A percentile compares a stretch with the other conserved stretches of the same genome.
Evolutionary conservation across 768 basidiomycete species (phyloP).

Genomic region (Dioszegia hungarica): DNA sequence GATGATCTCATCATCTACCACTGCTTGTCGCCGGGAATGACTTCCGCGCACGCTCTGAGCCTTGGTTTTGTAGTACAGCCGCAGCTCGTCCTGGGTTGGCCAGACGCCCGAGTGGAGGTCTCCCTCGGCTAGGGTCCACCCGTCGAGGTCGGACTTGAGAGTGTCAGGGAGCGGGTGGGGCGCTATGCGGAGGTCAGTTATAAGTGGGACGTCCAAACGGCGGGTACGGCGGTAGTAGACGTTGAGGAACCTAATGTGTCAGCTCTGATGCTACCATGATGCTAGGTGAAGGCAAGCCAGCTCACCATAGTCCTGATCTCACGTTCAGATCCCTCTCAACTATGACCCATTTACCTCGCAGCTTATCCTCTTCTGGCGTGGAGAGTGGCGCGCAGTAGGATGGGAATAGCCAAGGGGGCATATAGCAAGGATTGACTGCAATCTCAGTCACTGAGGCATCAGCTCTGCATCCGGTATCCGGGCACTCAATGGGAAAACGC

Average conservation of each 20-base stretch:
- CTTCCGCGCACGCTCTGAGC: conserved; percentile 47
- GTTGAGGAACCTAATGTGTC: conserved; percentile 52
- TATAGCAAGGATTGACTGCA: conserved; percentile 61
- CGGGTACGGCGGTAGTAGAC: conserved; percentile 82
- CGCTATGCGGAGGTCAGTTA: conserved; percentile 68
- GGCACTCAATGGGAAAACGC: neutral
- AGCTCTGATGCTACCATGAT: neutral
- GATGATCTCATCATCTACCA: conserved; percentile 53
- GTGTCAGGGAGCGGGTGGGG: conserved; percentile 56
- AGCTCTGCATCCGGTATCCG: no score
- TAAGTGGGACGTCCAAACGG: conserved; percentile 71
- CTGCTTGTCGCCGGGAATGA: conserved; percentile 13
- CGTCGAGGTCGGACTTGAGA: conserved; percentile 48
- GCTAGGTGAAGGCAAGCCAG: neutral
- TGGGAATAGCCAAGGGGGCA: conserved; percentile 55
- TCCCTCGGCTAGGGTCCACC: conserved; percentile 63
- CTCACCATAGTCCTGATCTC: conserved; percentile 59
- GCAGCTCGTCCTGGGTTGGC: conserved; percentile 56
- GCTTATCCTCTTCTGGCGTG: conserved; percentile 67
- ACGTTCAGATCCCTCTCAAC: conserved; percentile 75
- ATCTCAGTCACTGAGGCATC: conserved; percentile 80
- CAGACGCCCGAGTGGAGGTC: conserved; percentile 65
- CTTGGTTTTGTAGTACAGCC: conserved; percentile 72
- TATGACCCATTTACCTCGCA: conserved; percentile 72
- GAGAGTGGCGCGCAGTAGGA: conserved; percentile 66